phyloP scores from a whole-genome alignment of 179 eudicot species.

The Silene vulgaris region DNA sequence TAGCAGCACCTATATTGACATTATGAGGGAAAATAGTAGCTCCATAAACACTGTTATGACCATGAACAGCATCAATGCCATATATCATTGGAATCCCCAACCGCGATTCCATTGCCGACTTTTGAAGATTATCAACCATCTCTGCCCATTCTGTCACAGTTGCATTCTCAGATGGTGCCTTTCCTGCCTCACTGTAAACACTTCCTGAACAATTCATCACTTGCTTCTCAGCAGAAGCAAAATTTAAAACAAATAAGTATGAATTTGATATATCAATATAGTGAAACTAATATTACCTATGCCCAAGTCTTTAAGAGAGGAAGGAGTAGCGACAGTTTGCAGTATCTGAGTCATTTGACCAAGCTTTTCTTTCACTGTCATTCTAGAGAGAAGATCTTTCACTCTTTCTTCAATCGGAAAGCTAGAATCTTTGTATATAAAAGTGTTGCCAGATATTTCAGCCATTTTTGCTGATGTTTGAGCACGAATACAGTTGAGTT shows the following conservation, averaged over 20 bases:
- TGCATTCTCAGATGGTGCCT: conserved; percentile 47
- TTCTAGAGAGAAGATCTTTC: conserved; percentile 53
- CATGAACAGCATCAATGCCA: conserved; percentile 75
- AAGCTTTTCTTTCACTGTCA: conserved; percentile 66
- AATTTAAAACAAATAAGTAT: neutral
- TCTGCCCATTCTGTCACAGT: conserved; percentile 60
- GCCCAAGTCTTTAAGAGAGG: conserved; percentile 40
- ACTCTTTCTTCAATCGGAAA: conserved; percentile 56
- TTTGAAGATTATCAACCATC: conserved; percentile 62
- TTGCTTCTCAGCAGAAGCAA: neutral
- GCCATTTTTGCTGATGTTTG: conserved; percentile 15
- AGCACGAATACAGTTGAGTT: neutral
- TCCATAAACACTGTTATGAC: conserved; percentile 69
- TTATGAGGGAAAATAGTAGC: conserved; percentile 76
- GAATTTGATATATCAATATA: neutral
- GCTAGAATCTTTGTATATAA: conserved; percentile 54
- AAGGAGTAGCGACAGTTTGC: conserved; percentile 48
- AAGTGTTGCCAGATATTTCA: conserved; percentile 20
- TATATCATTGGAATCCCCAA: conserved; percentile 67
- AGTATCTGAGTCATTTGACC: conserved; percentile 84
- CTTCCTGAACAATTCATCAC: conserved; percentile 39
- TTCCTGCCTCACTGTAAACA: conserved; percentile 57
- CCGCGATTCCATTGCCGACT: conserved; percentile 53
- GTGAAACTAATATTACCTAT: conserved; percentile 35
- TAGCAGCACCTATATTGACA: conserved; percentile 72